A percentile compares a stretch with the other conserved stretches of the same genome.
Evolutionary conservation across 2,329 filamentous ascomycete genomes (phyloP).

Genomic region (Nannizziopsis arthrosporioides): DNA sequence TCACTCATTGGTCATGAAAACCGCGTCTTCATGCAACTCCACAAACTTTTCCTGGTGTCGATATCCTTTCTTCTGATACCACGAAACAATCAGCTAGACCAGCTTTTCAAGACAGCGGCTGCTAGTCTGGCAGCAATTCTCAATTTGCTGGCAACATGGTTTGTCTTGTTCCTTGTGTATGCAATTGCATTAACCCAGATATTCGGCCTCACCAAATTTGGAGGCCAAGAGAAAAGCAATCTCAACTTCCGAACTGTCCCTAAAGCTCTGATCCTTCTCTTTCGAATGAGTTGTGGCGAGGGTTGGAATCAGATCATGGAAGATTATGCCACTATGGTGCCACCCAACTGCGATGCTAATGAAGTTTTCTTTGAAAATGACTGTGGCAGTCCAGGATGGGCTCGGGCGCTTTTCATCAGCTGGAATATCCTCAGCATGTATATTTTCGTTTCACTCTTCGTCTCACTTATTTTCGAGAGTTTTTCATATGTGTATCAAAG

Average conservation of each 20-base stretch:
- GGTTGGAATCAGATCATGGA: conserved; percentile 97
- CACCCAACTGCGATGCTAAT: conserved; percentile 66
- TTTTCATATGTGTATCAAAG: conserved; percentile 99
- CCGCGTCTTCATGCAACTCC: conserved; percentile 61
- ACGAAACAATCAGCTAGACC: conserved; percentile 90
- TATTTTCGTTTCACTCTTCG: conserved; percentile 95
- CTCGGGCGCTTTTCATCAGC: conserved; percentile 74
- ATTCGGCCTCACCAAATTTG: conserved; percentile 88
- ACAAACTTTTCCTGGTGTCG: conserved; percentile 88
- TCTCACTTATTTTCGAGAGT: conserved; percentile 97
- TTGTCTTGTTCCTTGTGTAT: conserved; percentile 90
- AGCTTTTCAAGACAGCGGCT: conserved; percentile 96
- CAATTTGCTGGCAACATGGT: conserved; percentile 91
- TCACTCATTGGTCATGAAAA: conserved; percentile 49
- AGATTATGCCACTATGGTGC: conserved; percentile 70
- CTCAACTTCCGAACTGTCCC: conserved; percentile 89
- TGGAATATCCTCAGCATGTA: conserved; percentile 99
- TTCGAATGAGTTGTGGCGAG: conserved; percentile 85
- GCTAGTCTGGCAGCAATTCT: conserved; percentile 82
- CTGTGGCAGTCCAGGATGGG: conserved; percentile 84
- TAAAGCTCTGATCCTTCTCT: conserved; percentile 84
- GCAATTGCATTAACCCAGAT: conserved; percentile 93
- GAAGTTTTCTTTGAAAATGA: conserved; percentile 72
- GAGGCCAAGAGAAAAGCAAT: conserved; percentile 57
- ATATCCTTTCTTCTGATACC: conserved; percentile 85